Evolutionary conservation across 83 land plant species (phyloP).

Genomic region (Larix sibirica): DNA sequence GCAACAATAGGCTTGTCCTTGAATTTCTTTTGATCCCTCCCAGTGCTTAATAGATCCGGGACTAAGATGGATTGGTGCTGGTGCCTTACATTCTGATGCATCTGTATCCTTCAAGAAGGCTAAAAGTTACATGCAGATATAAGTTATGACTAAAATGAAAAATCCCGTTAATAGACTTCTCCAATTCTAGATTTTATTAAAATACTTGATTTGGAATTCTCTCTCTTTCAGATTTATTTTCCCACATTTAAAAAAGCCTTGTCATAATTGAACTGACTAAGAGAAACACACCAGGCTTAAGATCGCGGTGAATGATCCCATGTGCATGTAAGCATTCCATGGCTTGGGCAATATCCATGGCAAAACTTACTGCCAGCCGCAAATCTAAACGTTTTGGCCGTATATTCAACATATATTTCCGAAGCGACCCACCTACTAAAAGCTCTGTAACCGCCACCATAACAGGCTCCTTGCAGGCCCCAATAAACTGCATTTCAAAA

Average conservation of each 20-base stretch:
- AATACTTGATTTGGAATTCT: background rate
- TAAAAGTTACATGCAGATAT: too few species aligned
- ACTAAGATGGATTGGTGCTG: too few species aligned
- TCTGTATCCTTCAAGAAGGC: background rate
- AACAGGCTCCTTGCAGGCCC: constrained; percentile 89
- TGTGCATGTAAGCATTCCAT: constrained; percentile 91
- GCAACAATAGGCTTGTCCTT: too few species aligned
- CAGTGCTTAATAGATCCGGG: too few species aligned
- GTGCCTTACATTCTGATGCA: background rate
- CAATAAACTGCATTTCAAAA: constrained; percentile 64
- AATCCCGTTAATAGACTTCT: background rate
- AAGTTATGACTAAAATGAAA: background rate
- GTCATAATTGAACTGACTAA: background rate
- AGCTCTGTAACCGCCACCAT: constrained; percentile 94
- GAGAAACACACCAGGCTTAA: constrained; percentile 71
- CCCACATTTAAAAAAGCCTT: background rate
- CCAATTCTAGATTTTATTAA: background rate
- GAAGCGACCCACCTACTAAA: constrained; percentile 70
- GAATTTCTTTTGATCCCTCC: too few species aligned
- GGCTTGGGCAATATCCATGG: constrained; percentile 88
- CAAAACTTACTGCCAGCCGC: constrained; percentile 66
- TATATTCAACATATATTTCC: constrained; percentile 69
- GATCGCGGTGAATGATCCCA: constrained; percentile 90
- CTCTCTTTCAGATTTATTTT: too few species aligned
- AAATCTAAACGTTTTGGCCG: constrained; percentile 71